Percentiles rank a stretch among this genome's conserved stretches.
Evolutionary conservation across 495 filamentous ascomycete genomes (phyloP).

Genomic region (Penicillium paxilli): DNA sequence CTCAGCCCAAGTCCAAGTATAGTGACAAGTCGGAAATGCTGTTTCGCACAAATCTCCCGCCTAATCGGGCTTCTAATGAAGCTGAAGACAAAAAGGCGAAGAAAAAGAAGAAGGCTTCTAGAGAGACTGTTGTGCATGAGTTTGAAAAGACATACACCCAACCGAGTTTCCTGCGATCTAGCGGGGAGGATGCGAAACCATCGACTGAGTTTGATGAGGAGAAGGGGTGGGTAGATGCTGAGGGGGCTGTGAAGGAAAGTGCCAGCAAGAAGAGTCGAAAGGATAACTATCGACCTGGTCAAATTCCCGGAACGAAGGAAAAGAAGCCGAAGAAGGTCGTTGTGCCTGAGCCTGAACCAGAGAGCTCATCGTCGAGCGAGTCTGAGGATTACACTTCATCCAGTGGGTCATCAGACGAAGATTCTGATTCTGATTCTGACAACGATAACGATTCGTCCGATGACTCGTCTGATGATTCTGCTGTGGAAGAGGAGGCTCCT

Average conservation of each 20-base stretch:
- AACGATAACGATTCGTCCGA: constrained; percentile 26
- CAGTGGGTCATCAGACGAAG: constrained; percentile 41
- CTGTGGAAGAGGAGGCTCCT: constrained; percentile 14
- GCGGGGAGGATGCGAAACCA: constrained; percentile 28
- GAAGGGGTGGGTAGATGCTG: constrained; percentile 84
- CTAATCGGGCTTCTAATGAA: constrained; percentile 43
- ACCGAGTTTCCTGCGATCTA: constrained; percentile 68
- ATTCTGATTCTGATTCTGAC: constrained; percentile 18
- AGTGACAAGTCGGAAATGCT: constrained; percentile 75
- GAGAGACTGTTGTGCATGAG: constrained; percentile 72
- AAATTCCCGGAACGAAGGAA: constrained; percentile 38
- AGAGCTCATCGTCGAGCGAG: constrained; percentile 19
- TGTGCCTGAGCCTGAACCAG: constrained; percentile 10
- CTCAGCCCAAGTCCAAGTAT: constrained; percentile 69
- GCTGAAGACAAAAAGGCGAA: constrained; percentile 44
- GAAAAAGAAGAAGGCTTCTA: constrained; percentile 51
- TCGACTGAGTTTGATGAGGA: constrained; percentile 56
- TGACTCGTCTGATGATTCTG: constrained; percentile 22
- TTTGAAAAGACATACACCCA: constrained; percentile 77
- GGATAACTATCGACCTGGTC: constrained; percentile 35
- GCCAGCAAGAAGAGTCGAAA: constrained; percentile 35
- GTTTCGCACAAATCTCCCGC: constrained; percentile 78
- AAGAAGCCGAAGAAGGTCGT: constrained; percentile 17
- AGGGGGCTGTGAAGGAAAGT: constrained; percentile 72
- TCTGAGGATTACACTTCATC: constrained; percentile 50